Evolutionary conservation across 177 flowering plant genomes (phyloP), one percentile per base, ranked within the genome.

Genomic region (Vitis hybrid): DNA sequence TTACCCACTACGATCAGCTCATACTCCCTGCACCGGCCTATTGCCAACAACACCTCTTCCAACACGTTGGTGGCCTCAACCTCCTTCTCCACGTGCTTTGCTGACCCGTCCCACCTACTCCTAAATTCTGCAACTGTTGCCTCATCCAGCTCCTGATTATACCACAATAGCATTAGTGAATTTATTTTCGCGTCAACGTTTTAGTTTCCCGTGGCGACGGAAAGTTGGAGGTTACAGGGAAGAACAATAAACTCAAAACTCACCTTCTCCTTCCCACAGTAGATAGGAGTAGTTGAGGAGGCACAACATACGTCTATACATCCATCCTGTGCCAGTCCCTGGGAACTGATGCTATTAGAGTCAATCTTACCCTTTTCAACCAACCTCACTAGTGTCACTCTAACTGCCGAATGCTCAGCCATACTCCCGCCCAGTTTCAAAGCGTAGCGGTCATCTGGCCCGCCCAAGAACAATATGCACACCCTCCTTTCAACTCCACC

Each of bases 321-420:
- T 53, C 70, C 76, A 1, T 70, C 76, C 1, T 75, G 75, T 5
- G 84, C 67, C 1, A 81, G 82, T 39, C 45, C 45, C 62, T 45
- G 64, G 8, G 80, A 56, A 10, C 16, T 51, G 12, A 78, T 66
- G 14, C 50, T 51, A 53, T 19, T 33, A 56, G 26, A 66, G 5
- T 55, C 76, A 19, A 29, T 11, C 1, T 39, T 78, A 1, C 56
- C 58, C 6, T 51, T 67, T 19, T 29, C 71, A 3, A 81, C 39
- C 45, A 91, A 81, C 19, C 89, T 80, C 19, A 85, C 45, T 2
- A 88, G 76, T 2, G 79, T 77, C 5, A 88, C 79, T 16, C 19
- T 77, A 6, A 79, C 81, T 4, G 78, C 82, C 9, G 91, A 88
- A 59, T 88, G 86, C 70, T 88, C 88, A 2, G 90, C 83, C 94